Base-by-base conservation (phyloP, 2,329 filamentous ascomycete genomes). In the Neofusicoccum laricinum region DNA sequence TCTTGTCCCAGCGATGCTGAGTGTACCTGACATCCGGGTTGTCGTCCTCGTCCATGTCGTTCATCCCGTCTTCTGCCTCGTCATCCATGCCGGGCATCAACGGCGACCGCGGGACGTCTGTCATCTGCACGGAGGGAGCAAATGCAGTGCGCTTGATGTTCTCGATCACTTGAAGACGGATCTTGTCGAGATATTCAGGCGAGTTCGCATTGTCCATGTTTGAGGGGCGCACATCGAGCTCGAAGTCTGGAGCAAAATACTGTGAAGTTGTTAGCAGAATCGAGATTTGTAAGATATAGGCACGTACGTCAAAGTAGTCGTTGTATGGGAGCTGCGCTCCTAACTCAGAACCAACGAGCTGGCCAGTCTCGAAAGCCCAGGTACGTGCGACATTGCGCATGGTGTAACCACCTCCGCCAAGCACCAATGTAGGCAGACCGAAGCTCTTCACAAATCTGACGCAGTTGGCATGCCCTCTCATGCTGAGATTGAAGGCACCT, bases 291-390 rank as follows among this genome's bases (percentile, higher is more conserved):
- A 34, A 32, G 53, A 62, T 51, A 3, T 41, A 58, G 25, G 25
- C 49, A 19, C 77, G 71, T 73, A 85, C 84, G 75, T 90, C 88
- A 73, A 98, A 98, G 77, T 98, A 98, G 80, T 98, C 94, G 68
- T 97, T 98, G 77, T 93, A 98, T 0, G 94, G 94, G 45, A 98
- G 83, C n/a, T 91, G 88, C 4, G 90, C 85, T 11, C 87, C 85
- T 85, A 98, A 91, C 34, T 91, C 85, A 66, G 93, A 87, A 32
- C 91, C 91, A 19, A 97, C 91, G 8, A 98, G 84, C 65, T 93
- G 85, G 68, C 94, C 94, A 0, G 82, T 84, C 86, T 97, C 80
- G 70, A 82, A 86, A 21, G 81, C 81, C 86, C 85, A 88, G 0
- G 87, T 89, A 55, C 87, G 82, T 14, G 81, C 81, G 21, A 84